These are phyloP conservation scores for Syncephalastrum sp. DNA, from an alignment of 371 early-diverging fungal genomes.

Conservation along the genomic window DNA sequence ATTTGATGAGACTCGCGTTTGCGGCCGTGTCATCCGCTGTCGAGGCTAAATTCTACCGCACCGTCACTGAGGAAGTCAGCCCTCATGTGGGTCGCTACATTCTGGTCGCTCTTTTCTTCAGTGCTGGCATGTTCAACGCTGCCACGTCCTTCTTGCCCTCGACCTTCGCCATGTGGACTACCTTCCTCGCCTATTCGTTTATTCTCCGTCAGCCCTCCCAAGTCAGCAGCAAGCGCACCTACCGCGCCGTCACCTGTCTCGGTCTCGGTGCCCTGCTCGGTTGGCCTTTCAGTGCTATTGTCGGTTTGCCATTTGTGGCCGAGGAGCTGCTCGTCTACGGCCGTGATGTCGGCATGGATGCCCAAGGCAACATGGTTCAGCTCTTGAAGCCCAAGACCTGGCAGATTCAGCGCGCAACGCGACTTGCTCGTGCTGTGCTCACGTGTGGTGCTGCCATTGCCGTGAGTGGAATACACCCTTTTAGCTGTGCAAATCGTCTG, in stretches of 20 bases:
- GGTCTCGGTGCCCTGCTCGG: slow-evolving; percentile 76
- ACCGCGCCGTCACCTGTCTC: slow-evolving; percentile 57
- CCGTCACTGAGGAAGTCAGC: slow-evolving; percentile 63
- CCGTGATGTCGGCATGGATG: slow-evolving; percentile 28
- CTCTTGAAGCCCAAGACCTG: slow-evolving; percentile 32
- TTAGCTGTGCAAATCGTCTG: not conserved
- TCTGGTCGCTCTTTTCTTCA: slow-evolving; percentile 58
- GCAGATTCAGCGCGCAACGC: slow-evolving; percentile 45
- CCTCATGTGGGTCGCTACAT: slow-evolving; percentile 70
- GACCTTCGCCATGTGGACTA: slow-evolving; percentile 88
- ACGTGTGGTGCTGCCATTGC: slow-evolving; percentile 20
- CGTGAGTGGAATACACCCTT: slow-evolving; percentile 8
- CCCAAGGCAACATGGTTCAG: slow-evolving; percentile 28
- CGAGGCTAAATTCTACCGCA: slow-evolving; percentile 73
- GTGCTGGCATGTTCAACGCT: slow-evolving; percentile 88
- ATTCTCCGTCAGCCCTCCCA: slow-evolving; percentile 56
- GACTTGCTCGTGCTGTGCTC: slow-evolving; percentile 33
- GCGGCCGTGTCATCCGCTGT: slow-evolving; percentile 64
- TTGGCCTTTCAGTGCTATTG: slow-evolving; percentile 88
- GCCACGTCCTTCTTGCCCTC: slow-evolving; percentile 86
- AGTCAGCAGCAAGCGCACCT: slow-evolving; percentile 46
- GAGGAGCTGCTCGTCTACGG: slow-evolving; percentile 69
- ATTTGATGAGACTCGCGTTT: slow-evolving; percentile 63
- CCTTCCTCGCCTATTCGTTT: slow-evolving; percentile 73
- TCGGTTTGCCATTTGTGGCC: slow-evolving; percentile 76